These are phyloP conservation scores for Porogramme epimiltina DNA, from an alignment of 1,284 basidiomycete genomes.

Conservation along the genomic window DNA sequence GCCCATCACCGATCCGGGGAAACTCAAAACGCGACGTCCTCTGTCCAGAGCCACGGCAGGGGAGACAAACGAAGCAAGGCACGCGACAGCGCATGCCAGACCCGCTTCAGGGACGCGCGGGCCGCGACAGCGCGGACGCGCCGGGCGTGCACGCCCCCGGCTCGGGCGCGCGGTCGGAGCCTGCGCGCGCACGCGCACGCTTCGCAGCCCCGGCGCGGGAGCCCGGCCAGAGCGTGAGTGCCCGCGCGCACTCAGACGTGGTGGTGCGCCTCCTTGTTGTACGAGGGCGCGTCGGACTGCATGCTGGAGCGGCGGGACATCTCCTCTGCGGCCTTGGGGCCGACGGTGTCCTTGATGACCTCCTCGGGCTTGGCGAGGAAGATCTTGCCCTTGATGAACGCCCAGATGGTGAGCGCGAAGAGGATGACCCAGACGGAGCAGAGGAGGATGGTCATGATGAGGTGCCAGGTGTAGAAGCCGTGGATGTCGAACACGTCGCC, in stretches of 20 bases:
- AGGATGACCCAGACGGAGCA: conserved; percentile 42
- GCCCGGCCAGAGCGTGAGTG: too few species aligned
- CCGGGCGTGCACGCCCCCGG: too few species aligned
- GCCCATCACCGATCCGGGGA: too few species aligned
- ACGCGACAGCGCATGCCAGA: too few species aligned
- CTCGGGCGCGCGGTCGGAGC: too few species aligned
- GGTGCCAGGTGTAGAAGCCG: conserved; percentile 42
- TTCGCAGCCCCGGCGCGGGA: too few species aligned
- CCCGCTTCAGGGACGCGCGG: too few species aligned
- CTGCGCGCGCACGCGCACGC: too few species aligned
- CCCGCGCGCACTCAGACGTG: conserved; percentile 6
- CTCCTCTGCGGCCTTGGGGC: conserved; percentile 18
- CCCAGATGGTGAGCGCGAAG: conserved; percentile 41
- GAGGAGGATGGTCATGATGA: conserved; percentile 42
- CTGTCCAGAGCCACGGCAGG: too few species aligned
- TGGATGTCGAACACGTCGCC: conserved; percentile 43
- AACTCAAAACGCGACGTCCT: too few species aligned
- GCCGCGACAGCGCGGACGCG: too few species aligned
- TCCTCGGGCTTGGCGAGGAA: conserved; percentile 47
- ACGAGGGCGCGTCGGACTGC: conserved; percentile 2
- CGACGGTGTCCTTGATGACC: conserved; percentile 39
- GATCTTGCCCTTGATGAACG: conserved; percentile 47
- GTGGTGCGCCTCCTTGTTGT: background rate
- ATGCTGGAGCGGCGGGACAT: conserved; percentile 2
- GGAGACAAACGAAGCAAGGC: too few species aligned